Conservation (phyloP, 257 asterid genomes). For the Plantago elongata region DNA sequence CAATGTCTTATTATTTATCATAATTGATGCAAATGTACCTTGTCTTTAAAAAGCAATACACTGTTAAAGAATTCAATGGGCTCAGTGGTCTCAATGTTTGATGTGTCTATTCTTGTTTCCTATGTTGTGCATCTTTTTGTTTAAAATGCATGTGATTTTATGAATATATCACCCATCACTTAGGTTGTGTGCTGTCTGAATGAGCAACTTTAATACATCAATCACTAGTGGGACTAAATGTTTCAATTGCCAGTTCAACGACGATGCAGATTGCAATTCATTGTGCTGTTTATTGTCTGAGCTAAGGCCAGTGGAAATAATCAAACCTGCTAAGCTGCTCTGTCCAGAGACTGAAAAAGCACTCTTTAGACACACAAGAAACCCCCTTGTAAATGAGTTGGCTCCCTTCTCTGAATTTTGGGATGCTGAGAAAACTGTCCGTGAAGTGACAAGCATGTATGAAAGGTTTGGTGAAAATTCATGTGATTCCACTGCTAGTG, state of each 20-base stretch:
- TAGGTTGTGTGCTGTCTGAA: not conserved
- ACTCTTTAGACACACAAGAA: constrained; percentile 66
- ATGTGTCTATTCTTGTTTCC: too few species aligned
- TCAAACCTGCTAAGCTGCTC: constrained; percentile 88
- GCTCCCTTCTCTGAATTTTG: constrained; percentile 88
- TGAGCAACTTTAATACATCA: not conserved
- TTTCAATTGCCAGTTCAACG: constrained; percentile 64
- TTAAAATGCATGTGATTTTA: too few species aligned
- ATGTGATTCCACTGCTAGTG: constrained; percentile 29
- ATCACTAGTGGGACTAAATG: constrained; percentile 17
- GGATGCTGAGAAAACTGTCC: constrained; percentile 78
- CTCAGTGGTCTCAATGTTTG: too few species aligned
- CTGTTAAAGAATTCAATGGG: too few species aligned
- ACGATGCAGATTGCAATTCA: constrained; percentile 87
- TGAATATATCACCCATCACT: constrained; percentile 1
- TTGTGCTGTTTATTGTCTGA: constrained; percentile 82
- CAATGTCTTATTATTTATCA: constrained; percentile 6
- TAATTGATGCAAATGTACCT: too few species aligned
- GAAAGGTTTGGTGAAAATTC: constrained; percentile 36
- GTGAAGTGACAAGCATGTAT: constrained; percentile 54
- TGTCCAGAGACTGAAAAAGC: constrained; percentile 80
- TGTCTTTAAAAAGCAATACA: too few species aligned
- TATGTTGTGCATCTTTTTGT: too few species aligned
- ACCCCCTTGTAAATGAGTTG: constrained; percentile 78
- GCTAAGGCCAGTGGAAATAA: constrained; percentile 88